Evolutionary conservation across 306 rosid genomes (phyloP).

Genomic region (Begonia masoniana): DNA sequence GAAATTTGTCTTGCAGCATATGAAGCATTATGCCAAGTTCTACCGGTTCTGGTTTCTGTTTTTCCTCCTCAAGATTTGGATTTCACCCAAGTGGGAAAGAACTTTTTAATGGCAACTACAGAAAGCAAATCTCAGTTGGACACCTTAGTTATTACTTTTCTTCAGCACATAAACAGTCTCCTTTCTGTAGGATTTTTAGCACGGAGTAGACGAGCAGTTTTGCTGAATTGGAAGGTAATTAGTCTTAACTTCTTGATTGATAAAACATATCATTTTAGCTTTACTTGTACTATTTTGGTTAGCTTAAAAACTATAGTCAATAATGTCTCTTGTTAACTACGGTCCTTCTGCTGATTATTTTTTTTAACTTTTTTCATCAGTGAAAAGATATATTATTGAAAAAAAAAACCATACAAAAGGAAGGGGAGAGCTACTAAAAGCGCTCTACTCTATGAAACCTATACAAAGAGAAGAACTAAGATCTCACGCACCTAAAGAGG

Average conservation of each 20-base stretch:
- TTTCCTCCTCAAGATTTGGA: constrained; percentile 30
- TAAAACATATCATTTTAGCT: neutral
- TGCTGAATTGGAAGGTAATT: constrained; percentile 73
- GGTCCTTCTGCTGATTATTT: no score
- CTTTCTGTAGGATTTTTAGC: constrained; percentile 59
- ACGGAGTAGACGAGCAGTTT: constrained; percentile 73
- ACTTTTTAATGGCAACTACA: constrained; percentile 13
- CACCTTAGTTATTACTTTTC: constrained; percentile 41
- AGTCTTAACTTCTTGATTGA: neutral
- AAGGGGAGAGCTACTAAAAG: no score
- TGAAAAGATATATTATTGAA: no score
- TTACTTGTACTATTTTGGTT: neutral
- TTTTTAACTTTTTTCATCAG: no score
- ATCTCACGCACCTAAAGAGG: no score
- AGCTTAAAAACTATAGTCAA: neutral
- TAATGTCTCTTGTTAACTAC: neutral
- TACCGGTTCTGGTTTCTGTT: constrained; percentile 38
- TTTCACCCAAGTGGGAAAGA: constrained; percentile 23
- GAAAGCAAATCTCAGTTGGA: constrained; percentile 48
- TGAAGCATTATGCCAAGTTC: constrained; percentile 61
- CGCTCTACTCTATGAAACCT: no score
- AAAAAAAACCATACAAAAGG: no score
- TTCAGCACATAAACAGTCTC: constrained; percentile 50
- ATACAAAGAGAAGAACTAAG: no score
- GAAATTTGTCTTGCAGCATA: constrained; percentile 81